Evolutionary conservation across 352 stramenopile species (phyloP).

Genomic region (Stephanocyclus meneghinianus): DNA sequence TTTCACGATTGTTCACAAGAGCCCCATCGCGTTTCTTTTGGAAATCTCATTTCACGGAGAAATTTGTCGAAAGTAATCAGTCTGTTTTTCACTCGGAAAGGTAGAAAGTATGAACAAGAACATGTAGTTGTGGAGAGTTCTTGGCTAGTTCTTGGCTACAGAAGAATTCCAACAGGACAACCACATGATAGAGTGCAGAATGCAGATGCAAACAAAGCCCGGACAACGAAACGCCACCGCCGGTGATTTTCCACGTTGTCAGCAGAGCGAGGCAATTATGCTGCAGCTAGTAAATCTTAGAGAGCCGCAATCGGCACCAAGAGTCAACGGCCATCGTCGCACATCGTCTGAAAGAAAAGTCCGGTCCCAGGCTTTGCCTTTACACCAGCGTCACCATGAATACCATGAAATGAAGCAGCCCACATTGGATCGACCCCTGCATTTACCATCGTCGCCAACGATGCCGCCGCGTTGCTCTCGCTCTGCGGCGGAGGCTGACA

Average conservation of each 20-base stretch:
- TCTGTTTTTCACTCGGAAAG: no score
- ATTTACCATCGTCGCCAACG: neutral
- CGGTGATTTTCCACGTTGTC: neutral
- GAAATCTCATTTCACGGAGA: neutral
- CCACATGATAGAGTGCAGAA: slow-evolving; percentile 1
- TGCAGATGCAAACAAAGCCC: neutral
- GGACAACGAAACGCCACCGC: neutral
- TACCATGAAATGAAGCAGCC: neutral
- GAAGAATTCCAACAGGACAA: neutral
- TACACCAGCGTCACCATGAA: neutral
- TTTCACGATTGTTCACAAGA: neutral
- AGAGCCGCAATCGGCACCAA: neutral
- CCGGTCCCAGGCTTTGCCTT: neutral
- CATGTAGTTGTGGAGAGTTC: no score
- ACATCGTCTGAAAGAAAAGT: neutral
- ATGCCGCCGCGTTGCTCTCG: neutral
- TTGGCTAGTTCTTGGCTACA: no score
- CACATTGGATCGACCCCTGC: neutral
- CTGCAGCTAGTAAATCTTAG: neutral
- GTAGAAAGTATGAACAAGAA: no score
- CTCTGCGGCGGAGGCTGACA: neutral
- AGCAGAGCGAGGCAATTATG: neutral
- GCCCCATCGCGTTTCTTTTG: neutral
- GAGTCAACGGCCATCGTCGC: neutral
- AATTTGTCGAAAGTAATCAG: neutral